Conservation (phyloP, 805 yeast species). For the Hanseniaspora hatyaiensis region DNA sequence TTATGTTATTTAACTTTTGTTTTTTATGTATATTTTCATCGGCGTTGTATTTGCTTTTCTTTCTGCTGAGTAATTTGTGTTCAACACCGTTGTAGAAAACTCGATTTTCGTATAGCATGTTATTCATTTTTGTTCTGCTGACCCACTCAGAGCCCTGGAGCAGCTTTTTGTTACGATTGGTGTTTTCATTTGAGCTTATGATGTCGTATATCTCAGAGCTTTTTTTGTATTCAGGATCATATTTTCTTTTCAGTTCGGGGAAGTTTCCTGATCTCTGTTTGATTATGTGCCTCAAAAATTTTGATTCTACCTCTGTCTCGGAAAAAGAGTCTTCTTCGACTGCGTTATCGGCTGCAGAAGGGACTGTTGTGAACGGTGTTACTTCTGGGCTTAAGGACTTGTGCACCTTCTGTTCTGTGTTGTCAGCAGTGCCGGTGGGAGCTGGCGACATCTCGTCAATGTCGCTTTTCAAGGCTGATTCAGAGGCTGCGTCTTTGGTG, state of each 20-base stretch:
- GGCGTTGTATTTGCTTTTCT: conserved; percentile 18
- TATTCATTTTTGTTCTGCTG: conserved; percentile 34
- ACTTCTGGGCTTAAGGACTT: background rate
- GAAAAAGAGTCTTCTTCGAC: conserved; percentile 5
- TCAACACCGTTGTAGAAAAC: conserved; percentile 31
- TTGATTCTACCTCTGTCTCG: conserved; percentile 18
- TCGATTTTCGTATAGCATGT: conserved; percentile 26
- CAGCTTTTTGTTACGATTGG: conserved; percentile 50
- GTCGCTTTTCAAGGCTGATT: no score
- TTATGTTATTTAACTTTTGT: conserved; percentile 18
- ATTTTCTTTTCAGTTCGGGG: conserved; percentile 25
- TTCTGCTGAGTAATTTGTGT: conserved; percentile 27
- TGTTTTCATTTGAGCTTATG: conserved; percentile 28
- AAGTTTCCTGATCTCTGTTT: conserved; percentile 29
- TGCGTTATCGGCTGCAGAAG: no score
- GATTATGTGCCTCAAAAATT: conserved; percentile 25
- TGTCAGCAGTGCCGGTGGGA: no score
- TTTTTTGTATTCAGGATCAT: conserved; percentile 20
- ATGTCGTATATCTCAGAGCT: conserved; percentile 20
- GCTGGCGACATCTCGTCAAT: no score
- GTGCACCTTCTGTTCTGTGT: no score
- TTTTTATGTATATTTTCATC: conserved; percentile 1
- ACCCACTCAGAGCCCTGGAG: conserved; percentile 39
- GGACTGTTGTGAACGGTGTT: background rate
- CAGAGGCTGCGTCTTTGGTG: no score